phyloP scores from a whole-genome alignment of 164 flowering plant genomes.

The Saururus chinensis region DNA sequence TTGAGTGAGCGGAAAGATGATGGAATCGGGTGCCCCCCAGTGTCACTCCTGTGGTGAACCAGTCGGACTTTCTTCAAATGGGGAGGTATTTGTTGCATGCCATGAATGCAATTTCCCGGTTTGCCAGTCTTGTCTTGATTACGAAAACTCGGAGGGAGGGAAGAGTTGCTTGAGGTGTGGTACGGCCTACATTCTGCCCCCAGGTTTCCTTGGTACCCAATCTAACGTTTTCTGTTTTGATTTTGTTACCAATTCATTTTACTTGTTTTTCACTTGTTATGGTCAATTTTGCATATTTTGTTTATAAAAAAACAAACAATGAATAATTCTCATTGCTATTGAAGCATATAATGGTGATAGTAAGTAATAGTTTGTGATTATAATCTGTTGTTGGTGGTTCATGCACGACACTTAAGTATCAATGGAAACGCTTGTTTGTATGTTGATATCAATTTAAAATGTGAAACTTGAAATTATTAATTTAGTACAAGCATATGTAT shows the following conservation, averaged over 20 bases:
- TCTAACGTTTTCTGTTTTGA: not conserved
- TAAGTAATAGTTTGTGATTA: too few species aligned
- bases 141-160: constrained; percentile 65
- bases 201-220: constrained; percentile 3
- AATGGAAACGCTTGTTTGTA: not conserved
- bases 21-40: constrained; percentile 58
- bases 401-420: not conserved
- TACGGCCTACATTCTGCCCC: constrained; percentile 36
- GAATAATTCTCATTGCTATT: too few species aligned
- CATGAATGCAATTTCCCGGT: constrained; percentile 72
- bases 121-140: constrained; percentile 60
- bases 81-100: constrained; percentile 75
- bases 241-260: not conserved
- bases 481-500: not conserved
- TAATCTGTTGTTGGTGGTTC: not conserved
- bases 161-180: constrained; percentile 66
- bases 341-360: not conserved
- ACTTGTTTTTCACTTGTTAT: not conserved
- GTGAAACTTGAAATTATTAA: not conserved
- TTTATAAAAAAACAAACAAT: too few species aligned
- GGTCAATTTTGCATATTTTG: too few species aligned
- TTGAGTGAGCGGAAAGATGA: constrained; percentile 30
- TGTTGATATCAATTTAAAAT: not conserved
- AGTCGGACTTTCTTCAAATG: constrained; percentile 43
- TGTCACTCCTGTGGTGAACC: constrained; percentile 79